phyloP scores from a whole-genome alignment of 805 yeast genomes.

The Starmerella asiatica region DNA sequence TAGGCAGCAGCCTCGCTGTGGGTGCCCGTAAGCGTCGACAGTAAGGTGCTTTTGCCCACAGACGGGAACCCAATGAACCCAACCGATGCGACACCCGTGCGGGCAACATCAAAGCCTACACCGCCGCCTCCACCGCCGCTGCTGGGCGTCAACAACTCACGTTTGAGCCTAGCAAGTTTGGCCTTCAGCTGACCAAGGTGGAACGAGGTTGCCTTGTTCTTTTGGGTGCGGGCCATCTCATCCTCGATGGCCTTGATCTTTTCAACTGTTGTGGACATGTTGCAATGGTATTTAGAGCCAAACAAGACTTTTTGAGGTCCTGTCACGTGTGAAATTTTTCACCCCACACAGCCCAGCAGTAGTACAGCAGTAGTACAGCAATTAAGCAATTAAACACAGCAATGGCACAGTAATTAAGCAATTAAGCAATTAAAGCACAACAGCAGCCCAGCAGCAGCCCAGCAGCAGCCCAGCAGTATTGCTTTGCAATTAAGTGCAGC shows the following conservation, averaged over 20 bases:
- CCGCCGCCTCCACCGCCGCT: constrained; percentile 85
- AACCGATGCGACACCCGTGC: constrained; percentile 94
- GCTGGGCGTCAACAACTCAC: constrained; percentile 69
- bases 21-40: constrained; percentile 84
- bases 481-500: no score
- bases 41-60: constrained; percentile 64
- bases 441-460: no score
- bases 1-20: constrained; percentile 95
- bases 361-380: no score
- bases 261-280: constrained; percentile 55
- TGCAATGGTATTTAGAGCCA: constrained; percentile 6
- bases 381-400: no score
- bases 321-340: neutral
- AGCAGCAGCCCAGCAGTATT: no score
- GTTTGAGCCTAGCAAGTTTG: constrained; percentile 82
- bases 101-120: constrained; percentile 93
- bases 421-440: no score
- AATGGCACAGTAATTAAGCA: no score
- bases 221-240: constrained; percentile 97
- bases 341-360: neutral
- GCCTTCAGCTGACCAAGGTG: constrained; percentile 97
- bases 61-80: constrained; percentile 99
- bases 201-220: constrained; percentile 93
- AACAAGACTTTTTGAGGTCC: neutral
- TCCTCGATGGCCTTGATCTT: constrained; percentile 67